Percentiles rank a stretch among this genome's conserved stretches.
These are phyloP conservation scores for Picochlorum sp. DNA, from an alignment of 139 green algal genomes.

Conservation along the genomic window DNA sequence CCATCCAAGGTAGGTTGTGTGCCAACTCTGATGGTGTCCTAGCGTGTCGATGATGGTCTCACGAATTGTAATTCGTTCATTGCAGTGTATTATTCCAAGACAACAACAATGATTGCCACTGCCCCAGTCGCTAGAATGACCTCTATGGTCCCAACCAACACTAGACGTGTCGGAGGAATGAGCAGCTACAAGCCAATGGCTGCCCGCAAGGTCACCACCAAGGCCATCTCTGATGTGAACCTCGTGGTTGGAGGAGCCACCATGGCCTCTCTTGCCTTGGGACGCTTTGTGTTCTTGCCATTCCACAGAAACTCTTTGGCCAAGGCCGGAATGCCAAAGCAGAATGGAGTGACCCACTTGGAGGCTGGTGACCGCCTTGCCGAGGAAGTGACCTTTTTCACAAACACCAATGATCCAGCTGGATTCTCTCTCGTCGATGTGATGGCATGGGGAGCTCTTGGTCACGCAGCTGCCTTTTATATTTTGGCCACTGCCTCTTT, in stretches of 20 bases:
- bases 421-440: conserved; percentile 83
- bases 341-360: conserved; percentile 65
- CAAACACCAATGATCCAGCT: conserved; percentile 60
- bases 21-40: too few species aligned
- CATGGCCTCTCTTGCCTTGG: conserved; percentile 42
- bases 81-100: too few species aligned
- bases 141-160: neutral
- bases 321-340: conserved; percentile 54
- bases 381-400: conserved; percentile 40
- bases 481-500: conserved; percentile 42
- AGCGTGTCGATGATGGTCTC: too few species aligned
- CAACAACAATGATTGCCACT: too few species aligned
- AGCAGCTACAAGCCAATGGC: conserved; percentile 1
- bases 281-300: conserved; percentile 66
- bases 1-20: too few species aligned
- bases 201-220: conserved; percentile 7
- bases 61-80: too few species aligned
- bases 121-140: too few species aligned
- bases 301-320: conserved; percentile 44
- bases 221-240: conserved; percentile 29
- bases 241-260: conserved; percentile 37
- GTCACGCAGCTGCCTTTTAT: conserved; percentile 63
- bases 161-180: conserved; percentile 1
- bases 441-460: conserved; percentile 73
- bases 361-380: conserved; percentile 65